Percentiles rank a stretch among this genome's conserved stretches.
These are phyloP conservation scores for Phytopythium helicoides DNA, from an alignment of 352 stramenopile species.

Conservation along the genomic window DNA sequence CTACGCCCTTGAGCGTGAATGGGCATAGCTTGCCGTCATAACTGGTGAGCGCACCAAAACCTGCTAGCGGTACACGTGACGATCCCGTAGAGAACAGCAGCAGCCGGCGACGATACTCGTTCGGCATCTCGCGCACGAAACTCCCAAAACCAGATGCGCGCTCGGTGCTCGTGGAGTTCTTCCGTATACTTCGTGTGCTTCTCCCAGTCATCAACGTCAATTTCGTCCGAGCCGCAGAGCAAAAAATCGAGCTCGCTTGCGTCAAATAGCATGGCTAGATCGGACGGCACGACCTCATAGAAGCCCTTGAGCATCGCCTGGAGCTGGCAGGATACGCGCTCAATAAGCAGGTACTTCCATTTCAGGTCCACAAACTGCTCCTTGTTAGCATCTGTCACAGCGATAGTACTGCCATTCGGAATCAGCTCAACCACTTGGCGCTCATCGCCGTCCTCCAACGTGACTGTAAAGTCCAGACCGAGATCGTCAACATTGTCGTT, in stretches of 20 bases:
- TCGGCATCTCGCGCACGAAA: slow-evolving; percentile 71
- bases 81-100: slow-evolving; percentile 60
- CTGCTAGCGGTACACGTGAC: slow-evolving; percentile 45
- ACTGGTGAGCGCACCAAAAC: slow-evolving; percentile 45
- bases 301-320: slow-evolving; percentile 87
- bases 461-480: slow-evolving; percentile 44
- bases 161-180: slow-evolving; percentile 22
- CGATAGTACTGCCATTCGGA: slow-evolving; percentile 29
- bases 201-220: slow-evolving; percentile 94
- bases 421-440: slow-evolving; percentile 30
- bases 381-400: slow-evolving; percentile 92
- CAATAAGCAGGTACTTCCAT: slow-evolving; percentile 90
- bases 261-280: slow-evolving; percentile 93
- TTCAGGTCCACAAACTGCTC: slow-evolving; percentile 86
- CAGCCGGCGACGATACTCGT: slow-evolving; percentile 40
- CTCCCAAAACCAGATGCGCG: slow-evolving; percentile 37
- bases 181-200: slow-evolving; percentile 60
- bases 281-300: slow-evolving; percentile 92
- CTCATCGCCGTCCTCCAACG: slow-evolving; percentile 11
- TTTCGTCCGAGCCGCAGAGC: slow-evolving; percentile 91
- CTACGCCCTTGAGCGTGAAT: slow-evolving; percentile 44
- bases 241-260: slow-evolving; percentile 95
- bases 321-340: slow-evolving; percentile 81
- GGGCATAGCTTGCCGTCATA: slow-evolving; percentile 49
- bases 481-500: slow-evolving; percentile 37